These are phyloP conservation scores for Boechera retrofracta DNA, from an alignment of 345 rosid species.

Conservation along the genomic window DNA sequence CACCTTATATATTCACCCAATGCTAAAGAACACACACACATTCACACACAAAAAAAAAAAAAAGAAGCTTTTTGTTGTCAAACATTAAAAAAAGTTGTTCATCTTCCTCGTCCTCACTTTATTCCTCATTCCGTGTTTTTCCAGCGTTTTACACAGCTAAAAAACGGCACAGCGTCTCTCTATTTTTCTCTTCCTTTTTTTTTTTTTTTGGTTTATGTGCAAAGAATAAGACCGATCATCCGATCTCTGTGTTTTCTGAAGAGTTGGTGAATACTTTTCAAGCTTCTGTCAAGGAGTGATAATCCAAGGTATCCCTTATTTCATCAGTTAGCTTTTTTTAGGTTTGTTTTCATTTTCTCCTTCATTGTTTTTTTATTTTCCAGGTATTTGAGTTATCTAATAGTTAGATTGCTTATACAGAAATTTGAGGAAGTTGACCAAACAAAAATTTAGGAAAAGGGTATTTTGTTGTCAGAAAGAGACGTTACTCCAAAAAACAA, in stretches of 20 bases:
- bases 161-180: slow-evolving; percentile 6
- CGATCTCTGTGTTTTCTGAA: not conserved
- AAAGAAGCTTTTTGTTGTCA: not conserved
- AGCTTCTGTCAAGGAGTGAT: slow-evolving; percentile 21
- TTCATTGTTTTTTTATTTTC: not conserved
- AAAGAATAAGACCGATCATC: slow-evolving; percentile 15
- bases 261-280: slow-evolving; percentile 8
- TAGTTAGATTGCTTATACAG: slow-evolving; percentile 30
- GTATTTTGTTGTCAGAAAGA: slow-evolving; percentile 16
- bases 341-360: slow-evolving; percentile 8
- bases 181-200: not conserved
- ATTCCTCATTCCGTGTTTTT: slow-evolving; percentile 25
- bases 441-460: not conserved
- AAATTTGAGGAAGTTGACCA: not conserved
- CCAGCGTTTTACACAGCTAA: slow-evolving; percentile 35
- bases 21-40: not conserved
- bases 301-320: slow-evolving; percentile 10
- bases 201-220: not conserved
- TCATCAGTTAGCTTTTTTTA: not conserved
- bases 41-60: not conserved
- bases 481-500: not conserved
- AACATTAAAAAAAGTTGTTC: not conserved
- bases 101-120: not conserved
- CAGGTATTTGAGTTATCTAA: not conserved
- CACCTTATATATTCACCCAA: slow-evolving; percentile 5